Conservation (phyloP, 2,329 filamentous ascomycete species). For the Thielaviopsis musarum region DNA sequence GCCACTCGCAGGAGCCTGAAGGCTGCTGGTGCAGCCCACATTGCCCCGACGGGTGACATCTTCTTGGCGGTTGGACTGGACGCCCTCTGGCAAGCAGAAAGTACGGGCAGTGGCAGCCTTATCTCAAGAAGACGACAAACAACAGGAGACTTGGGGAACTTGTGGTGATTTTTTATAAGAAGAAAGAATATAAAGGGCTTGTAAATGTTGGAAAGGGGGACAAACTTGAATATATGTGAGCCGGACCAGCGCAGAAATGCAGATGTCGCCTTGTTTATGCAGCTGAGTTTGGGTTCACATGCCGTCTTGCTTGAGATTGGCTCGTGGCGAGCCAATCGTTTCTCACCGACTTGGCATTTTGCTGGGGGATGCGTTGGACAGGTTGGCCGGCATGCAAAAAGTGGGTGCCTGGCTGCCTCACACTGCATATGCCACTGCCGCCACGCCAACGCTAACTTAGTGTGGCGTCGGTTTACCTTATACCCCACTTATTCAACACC, state of each 20-base stretch:
- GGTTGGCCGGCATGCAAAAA: background rate
- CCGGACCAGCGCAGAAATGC: background rate
- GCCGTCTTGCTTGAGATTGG: conserved; percentile 6
- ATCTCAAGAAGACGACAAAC: conserved; percentile 2
- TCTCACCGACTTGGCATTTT: conserved; percentile 6
- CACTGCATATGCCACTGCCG: background rate
- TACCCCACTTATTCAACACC: conserved; percentile 8
- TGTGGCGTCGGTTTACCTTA: conserved; percentile 1
- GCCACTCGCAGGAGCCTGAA: conserved; percentile 37
- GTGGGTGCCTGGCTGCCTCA: conserved; percentile 7
- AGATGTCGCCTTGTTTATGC: conserved; percentile 4
- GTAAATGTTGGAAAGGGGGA: background rate
- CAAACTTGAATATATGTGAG: background rate
- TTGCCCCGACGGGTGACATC: conserved; percentile 40
- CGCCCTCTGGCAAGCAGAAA: conserved; percentile 1
- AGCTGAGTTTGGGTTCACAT: conserved; percentile 7
- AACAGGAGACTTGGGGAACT: background rate
- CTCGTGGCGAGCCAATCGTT: conserved; percentile 2
- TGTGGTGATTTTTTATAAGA: background rate
- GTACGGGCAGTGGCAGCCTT: conserved; percentile 4
- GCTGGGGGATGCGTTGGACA: conserved; percentile 5
- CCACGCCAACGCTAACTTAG: background rate
- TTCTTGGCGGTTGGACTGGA: conserved; percentile 14
- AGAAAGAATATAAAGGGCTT: background rate
- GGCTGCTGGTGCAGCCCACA: conserved; percentile 36